phyloP scores from a whole-genome alignment of 2,329 filamentous ascomycete species.

The Penicillium sp. region DNA sequence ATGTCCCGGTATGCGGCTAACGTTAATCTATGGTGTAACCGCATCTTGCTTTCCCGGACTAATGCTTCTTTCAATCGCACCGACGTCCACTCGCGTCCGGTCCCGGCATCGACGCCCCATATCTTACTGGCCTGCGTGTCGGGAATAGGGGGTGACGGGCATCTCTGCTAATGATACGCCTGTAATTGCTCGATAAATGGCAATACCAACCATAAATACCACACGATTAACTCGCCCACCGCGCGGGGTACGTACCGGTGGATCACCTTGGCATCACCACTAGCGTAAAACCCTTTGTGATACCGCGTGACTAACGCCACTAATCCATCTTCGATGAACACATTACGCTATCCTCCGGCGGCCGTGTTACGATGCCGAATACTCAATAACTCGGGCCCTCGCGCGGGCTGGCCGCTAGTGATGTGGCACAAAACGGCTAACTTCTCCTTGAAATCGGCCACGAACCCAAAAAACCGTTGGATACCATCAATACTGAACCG shows the following conservation, averaged over 20 bases:
- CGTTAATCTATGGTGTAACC: background rate
- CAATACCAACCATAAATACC: conserved; percentile 12
- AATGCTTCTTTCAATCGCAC: background rate
- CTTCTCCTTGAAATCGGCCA: conserved; percentile 1
- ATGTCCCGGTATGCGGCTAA: background rate
- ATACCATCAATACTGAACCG: background rate
- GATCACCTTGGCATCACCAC: conserved; percentile 9
- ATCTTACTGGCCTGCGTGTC: background rate
- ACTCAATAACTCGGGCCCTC: conserved; percentile 5
- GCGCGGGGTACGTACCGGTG: conserved; percentile 4
- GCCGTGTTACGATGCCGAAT: conserved; percentile 1
- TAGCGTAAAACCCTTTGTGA: conserved; percentile 10
- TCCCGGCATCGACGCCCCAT: background rate
- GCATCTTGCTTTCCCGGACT: background rate
- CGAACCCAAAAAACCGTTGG: background rate
- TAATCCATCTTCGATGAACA: conserved; percentile 12
- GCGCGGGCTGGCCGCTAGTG: conserved; percentile 1
- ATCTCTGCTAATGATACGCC: background rate
- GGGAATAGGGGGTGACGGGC: background rate
- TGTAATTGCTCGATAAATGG: background rate
- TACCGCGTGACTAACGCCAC: conserved; percentile 5
- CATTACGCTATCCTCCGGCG: background rate
- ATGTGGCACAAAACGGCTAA: background rate
- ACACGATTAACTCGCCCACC: conserved; percentile 11
- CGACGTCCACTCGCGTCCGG: background rate